Conservation (phyloP, 179 eudicot genomes). For the Corrigiola litoralis region DNA sequence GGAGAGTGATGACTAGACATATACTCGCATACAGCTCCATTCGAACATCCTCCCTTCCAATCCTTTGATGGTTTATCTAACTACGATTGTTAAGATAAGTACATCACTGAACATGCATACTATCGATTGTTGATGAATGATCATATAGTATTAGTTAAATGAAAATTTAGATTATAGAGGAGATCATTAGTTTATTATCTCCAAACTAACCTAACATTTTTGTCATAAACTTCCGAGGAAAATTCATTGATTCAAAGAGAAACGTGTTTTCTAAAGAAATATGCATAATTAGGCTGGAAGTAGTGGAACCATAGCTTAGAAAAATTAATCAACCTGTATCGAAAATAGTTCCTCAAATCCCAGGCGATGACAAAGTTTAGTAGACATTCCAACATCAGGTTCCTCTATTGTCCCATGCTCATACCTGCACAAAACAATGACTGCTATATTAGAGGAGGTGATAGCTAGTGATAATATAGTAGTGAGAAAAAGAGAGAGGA, state of each 20-base stretch:
- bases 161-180: too few relatives aligned
- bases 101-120: too few relatives aligned
- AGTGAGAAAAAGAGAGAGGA: background rate
- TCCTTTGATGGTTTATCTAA: too few relatives aligned
- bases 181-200: too few relatives aligned
- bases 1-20: background rate
- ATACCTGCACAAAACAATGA: slow-evolving; percentile 15
- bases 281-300: background rate
- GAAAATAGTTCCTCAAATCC: slow-evolving; percentile 23
- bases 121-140: too few relatives aligned
- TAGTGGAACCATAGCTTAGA: background rate
- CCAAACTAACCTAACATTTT: too few relatives aligned
- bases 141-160: too few relatives aligned
- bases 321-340: background rate
- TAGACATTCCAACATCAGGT: background rate
- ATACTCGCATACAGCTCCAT: too few relatives aligned
- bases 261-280: background rate
- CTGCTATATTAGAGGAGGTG: background rate
- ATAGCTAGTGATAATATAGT: background rate
- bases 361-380: slow-evolving; percentile 13
- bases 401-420: background rate
- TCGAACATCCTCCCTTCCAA: too few relatives aligned
- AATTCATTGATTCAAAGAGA: background rate
- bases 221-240: too few relatives aligned
- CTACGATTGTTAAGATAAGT: too few relatives aligned